Evolutionary conservation across 2,329 filamentous ascomycete species (phyloP).

Genomic region (Alternaria sp.): DNA sequence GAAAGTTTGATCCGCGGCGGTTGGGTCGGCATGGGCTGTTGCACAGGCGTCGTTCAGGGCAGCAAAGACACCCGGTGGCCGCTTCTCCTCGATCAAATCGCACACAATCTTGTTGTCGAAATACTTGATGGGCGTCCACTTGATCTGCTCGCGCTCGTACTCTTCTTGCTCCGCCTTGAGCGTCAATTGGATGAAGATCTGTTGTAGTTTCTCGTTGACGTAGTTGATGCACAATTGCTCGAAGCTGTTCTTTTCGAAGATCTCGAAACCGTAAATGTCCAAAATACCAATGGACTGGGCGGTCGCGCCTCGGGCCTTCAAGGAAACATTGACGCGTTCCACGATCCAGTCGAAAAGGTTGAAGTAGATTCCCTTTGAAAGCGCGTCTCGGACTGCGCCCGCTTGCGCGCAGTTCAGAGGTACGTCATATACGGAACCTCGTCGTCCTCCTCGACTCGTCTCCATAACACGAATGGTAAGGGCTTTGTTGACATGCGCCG

Average conservation of each 20-base stretch:
- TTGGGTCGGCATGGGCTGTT: constrained; percentile 95
- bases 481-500: constrained; percentile 80
- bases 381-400: constrained; percentile 82
- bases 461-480: constrained; percentile 89
- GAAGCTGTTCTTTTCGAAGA: constrained; percentile 98
- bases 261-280: constrained; percentile 99
- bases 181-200: constrained; percentile 98
- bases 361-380: constrained; percentile 95
- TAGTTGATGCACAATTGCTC: constrained; percentile 99
- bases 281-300: constrained; percentile 92
- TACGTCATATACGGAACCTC: constrained; percentile 74
- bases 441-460: constrained; percentile 69
- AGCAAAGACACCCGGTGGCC: constrained; percentile 91
- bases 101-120: constrained; percentile 99
- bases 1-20: constrained; percentile 93
- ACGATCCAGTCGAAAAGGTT: constrained; percentile 99
- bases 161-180: constrained; percentile 97
- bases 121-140: constrained; percentile 99
- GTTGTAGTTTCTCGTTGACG: constrained; percentile 98
- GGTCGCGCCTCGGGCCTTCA: constrained; percentile 78
- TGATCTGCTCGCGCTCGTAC: constrained; percentile 93
- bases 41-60: constrained; percentile 97
- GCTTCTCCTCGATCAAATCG: constrained; percentile 90
- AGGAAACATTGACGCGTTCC: constrained; percentile 84
- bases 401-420: constrained; percentile 91